A percentile compares a stretch with the other conserved stretches of the same genome.
Evolutionary conservation across 495 filamentous ascomycete genomes (phyloP).

Genomic region (Pyrenopolyporus hunteri): DNA sequence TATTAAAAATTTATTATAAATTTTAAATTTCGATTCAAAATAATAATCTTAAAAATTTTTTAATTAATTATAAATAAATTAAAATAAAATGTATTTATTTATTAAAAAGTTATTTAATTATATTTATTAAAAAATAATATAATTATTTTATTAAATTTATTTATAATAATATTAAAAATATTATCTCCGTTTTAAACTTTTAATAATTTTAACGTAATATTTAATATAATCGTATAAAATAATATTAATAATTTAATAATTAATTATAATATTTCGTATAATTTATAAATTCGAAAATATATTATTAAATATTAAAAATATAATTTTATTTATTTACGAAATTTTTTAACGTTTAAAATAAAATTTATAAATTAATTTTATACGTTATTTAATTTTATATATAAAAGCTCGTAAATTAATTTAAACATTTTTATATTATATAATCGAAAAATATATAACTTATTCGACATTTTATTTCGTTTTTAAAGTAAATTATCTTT

Average conservation of each 20-base stretch:
- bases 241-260: background rate
- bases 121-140: background rate
- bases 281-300: background rate
- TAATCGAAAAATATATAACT: constrained; percentile 2
- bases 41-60: background rate
- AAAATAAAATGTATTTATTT: background rate
- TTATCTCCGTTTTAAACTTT: background rate
- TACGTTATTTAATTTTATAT: background rate
- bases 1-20: background rate
- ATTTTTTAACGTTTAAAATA: background rate
- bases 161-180: background rate
- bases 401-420: background rate
- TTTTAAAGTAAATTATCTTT: constrained; percentile 3
- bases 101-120: background rate
- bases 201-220: background rate
- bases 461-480: background rate
- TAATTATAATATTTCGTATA: constrained; percentile 1
- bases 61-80: background rate
- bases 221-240: constrained; percentile 2
- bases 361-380: background rate
- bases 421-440: background rate
- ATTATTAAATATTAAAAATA: background rate
- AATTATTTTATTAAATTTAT: background rate
- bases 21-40: background rate
- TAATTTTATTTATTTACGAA: background rate